Evolutionary conservation across 1,284 basidiomycete species (phyloP), one percentile per base, ranked within the genome.

Genomic region (Hemileia vastatrix): DNA sequence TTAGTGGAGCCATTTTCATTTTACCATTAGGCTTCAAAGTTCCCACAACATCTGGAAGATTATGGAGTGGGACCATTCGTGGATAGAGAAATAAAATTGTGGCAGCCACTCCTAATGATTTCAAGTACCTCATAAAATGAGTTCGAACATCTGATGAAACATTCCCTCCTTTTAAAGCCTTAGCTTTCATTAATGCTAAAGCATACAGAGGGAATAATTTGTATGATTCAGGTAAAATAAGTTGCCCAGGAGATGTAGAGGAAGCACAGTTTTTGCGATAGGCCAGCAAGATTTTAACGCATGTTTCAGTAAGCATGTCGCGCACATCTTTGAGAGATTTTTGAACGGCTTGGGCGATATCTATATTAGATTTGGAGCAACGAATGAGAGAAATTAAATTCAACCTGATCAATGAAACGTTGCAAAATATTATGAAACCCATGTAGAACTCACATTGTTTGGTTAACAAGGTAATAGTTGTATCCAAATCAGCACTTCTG

Each of bases 181-280:
- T 95, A 64, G 83, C 84, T 79, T 99, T 99, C 65, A 87, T 83
- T 65, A 98, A 83, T 4, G 85, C 86, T 4, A 98, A 80, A 1
- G 84, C 83, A 73, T 88, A 94, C 15, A 93, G 80, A 0, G 93
- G 91, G 57, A 98, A 81, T 1, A 88, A 82, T 75, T 89, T 88
- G 81, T 93, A 94, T 1, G 86, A 86, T 77, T 98, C 95, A 1
- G 95, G 95, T 33, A 98, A 83, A 67, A 99, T 89, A 62, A 97
- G 78, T 88, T 94, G 94, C 4, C 88, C 87, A 0, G 83, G 79
- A 19, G 83, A 81, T 0, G 89, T 88, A 0, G 88, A 83, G 11
- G 89, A 83, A 0, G 94, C 92, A 75, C 95, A 98, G 71, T 93
- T 85, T 63, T 84, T 84, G 36, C 94, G 82, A 76, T 99, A 99